These are phyloP conservation scores for Panus rudis DNA, from an alignment of 768 basidiomycete species.

Conservation along the genomic window DNA sequence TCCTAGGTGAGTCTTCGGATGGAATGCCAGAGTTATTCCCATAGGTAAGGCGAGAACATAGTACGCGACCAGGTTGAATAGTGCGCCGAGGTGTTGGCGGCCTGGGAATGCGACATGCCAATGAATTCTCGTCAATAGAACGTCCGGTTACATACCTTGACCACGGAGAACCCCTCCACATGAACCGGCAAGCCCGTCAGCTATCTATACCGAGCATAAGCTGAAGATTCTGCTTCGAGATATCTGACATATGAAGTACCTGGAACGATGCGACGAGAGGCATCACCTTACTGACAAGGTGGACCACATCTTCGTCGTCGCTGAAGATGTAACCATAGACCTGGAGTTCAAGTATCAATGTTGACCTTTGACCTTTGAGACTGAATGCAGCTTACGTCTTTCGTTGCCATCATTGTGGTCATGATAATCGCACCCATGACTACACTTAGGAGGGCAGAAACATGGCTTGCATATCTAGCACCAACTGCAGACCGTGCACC, in stretches of 20 bases:
- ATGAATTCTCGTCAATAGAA: background rate
- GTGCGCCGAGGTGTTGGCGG: conserved; percentile 64
- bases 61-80: conserved; percentile 66
- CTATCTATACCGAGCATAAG: conserved; percentile 26
- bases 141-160: conserved; percentile 26
- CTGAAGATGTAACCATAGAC: conserved; percentile 65
- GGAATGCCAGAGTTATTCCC: conserved; percentile 46
- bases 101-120: conserved; percentile 16
- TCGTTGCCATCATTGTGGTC: conserved; percentile 45
- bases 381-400: conserved; percentile 38
- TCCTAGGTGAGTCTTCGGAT: conserved; percentile 28
- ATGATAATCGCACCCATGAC: conserved; percentile 53
- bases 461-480: conserved; percentile 54
- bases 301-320: conserved; percentile 48
- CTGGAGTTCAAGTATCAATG: conserved; percentile 25
- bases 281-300: conserved; percentile 42
- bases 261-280: conserved; percentile 51
- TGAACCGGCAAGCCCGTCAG: conserved; percentile 45
- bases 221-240: background rate
- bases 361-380: background rate
- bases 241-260: conserved; percentile 18
- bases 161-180: conserved; percentile 45
- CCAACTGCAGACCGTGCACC: conserved; percentile 46
- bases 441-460: conserved; percentile 58
- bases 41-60: conserved; percentile 47